Evolutionary conservation across 2,329 filamentous ascomycete genomes (phyloP), one percentile per base, ranked within the genome.

Genomic region (Microascus cirrosus): DNA sequence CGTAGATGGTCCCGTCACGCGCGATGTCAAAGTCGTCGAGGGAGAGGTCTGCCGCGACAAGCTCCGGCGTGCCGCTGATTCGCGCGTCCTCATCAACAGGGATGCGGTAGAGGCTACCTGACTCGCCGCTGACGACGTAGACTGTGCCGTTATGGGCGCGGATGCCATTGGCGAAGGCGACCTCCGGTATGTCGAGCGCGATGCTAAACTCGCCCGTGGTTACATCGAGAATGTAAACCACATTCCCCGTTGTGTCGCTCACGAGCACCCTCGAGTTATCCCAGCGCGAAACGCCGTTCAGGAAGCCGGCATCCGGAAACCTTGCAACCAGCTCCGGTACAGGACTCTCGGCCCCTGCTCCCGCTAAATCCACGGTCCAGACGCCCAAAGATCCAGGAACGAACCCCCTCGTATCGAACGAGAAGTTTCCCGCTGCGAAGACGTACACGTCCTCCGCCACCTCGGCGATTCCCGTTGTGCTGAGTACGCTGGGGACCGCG

Each of bases 401-500:
- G 13, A 58, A 42, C 12, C 57, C 57, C 22, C 36, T 20, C 4
- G 51, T 36, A 25, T 55, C 35, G 20, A 59, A 54, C 25, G 55
- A 56, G 35, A 59, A 57, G 50, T 59, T 59, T 15, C 28, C 55
- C n/a, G 50, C 58, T 3, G 25, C 36, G 32, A 59, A 57, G 8
- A 59, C 50, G 55, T 25, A 59, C 3, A 59, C 58, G 51, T 57
- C 58, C 18, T 50, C 35, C 20, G 48, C 48, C 18, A 57, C 18
- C 36, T 59, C 58, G 11, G 55, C 39, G 28, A 59, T 59, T 25
- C 58, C 58, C n/a, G 48, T 57, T 5, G 55, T 57, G 55, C 58
- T 57, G 50, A 59, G 55, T n/a, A 50, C 55, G 7, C 48, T 25
- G 52, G 58, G 58, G 25, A 59, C 35, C 1, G 48, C 48, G 15